These are phyloP conservation scores for Trypanosoma platydactyli DNA, from an alignment of 208 protist genomes.

Conservation along the genomic window DNA sequence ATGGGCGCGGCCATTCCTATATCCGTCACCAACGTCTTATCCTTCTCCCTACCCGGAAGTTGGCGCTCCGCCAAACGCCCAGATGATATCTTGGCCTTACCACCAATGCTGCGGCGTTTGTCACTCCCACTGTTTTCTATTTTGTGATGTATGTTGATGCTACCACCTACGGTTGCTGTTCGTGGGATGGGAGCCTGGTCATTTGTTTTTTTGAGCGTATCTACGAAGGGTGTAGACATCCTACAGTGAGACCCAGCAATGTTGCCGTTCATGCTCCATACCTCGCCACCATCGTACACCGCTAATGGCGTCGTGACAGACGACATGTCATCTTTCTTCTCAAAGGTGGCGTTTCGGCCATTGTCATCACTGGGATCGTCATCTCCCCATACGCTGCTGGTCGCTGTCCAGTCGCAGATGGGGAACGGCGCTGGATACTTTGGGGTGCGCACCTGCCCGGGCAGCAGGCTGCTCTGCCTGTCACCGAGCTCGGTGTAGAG, in stretches of 20 bases:
- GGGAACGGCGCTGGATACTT: conserved; percentile 30
- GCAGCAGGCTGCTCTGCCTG: conserved; percentile 50
- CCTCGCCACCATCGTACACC: conserved; percentile 32
- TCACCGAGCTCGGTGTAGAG: conserved; percentile 4
- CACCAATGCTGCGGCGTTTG: too few species aligned
- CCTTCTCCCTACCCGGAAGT: background rate
- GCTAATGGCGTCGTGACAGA: conserved; percentile 36
- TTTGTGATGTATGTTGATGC: background rate
- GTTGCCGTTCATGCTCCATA: background rate
- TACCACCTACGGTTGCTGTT: conserved; percentile 4
- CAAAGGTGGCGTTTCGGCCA: background rate
- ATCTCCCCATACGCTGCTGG: conserved; percentile 56
- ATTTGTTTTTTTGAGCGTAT: conserved; percentile 28
- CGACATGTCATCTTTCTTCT: conserved; percentile 10
- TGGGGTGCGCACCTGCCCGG: conserved; percentile 61
- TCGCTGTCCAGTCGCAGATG: conserved; percentile 53
- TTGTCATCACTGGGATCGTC: conserved; percentile 9
- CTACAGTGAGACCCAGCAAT: background rate
- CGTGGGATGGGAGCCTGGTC: background rate
- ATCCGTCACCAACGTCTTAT: conserved; percentile 2
- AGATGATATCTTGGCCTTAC: too few species aligned
- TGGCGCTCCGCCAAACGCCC: too few species aligned
- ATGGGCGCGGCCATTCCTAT: background rate
- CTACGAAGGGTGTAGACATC: conserved; percentile 21
- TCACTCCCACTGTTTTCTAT: too few species aligned